Evolutionary conservation across 176 grass and related monocot genomes (phyloP).

Genomic region (Miscanthus lutarioriparius): DNA sequence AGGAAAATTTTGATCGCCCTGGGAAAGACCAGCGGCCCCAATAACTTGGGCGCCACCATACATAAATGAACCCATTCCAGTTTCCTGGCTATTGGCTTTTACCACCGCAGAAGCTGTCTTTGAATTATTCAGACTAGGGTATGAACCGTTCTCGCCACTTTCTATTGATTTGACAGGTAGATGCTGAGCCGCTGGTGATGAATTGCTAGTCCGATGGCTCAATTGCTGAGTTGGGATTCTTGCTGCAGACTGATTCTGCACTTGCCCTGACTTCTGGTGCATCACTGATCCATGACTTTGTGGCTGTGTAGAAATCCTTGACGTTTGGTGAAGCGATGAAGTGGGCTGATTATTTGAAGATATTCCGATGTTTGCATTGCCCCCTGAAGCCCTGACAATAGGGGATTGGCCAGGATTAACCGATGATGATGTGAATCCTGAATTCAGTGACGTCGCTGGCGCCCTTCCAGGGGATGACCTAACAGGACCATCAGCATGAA

Average conservation of each 20-base stretch:
- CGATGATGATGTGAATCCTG: slow-evolving; percentile 38
- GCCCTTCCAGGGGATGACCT: slow-evolving; percentile 39
- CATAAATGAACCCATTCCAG: slow-evolving; percentile 60
- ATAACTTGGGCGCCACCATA: slow-evolving; percentile 77
- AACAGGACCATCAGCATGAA: slow-evolving; percentile 51
- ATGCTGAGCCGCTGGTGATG: slow-evolving; percentile 43
- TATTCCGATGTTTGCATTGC: slow-evolving; percentile 34
- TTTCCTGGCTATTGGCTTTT: slow-evolving; percentile 57
- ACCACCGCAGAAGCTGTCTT: slow-evolving; percentile 38
- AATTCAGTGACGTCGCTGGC: slow-evolving; percentile 19
- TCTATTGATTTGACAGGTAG: slow-evolving; percentile 46
- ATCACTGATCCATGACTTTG: slow-evolving; percentile 46
- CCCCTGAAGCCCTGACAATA: slow-evolving; percentile 49
- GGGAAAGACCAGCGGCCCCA: slow-evolving; percentile 64
- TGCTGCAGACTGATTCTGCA: slow-evolving; percentile 40
- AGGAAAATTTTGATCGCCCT: slow-evolving; percentile 88
- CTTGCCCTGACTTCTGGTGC: slow-evolving; percentile 58
- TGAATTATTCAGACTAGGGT: slow-evolving; percentile 52
- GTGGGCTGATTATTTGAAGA: slow-evolving; percentile 48
- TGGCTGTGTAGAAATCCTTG: slow-evolving; percentile 52
- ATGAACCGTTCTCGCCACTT: slow-evolving; percentile 53
- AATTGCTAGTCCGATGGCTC: slow-evolving; percentile 44
- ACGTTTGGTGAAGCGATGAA: slow-evolving; percentile 46
- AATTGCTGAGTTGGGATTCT: slow-evolving; percentile 47
- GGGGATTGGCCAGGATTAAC: slow-evolving; percentile 45